phyloP scores from a whole-genome alignment of 257 asterid genomes.

The Nicotiana paniculata region DNA sequence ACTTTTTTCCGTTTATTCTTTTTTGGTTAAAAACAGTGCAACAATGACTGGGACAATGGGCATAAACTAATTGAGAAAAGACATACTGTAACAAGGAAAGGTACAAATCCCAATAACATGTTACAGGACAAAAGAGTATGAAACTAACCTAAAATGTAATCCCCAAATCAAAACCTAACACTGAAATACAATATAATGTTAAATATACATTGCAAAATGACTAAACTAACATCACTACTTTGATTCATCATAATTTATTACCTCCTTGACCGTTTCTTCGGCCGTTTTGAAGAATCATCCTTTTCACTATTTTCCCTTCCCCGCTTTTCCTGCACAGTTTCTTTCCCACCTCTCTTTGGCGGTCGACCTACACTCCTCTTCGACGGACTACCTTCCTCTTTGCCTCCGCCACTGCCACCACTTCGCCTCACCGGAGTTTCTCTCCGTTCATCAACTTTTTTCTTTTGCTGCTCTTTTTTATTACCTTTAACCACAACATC shows the following conservation, averaged over 20 bases:
- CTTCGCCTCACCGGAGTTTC: conserved; percentile 17
- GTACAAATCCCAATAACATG: neutral
- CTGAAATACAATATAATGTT: neutral
- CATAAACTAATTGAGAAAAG: neutral
- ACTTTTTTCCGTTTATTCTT: too few relatives aligned
- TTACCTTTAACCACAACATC: conserved; percentile 3
- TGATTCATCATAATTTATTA: conserved; percentile 7
- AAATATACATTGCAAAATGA: neutral
- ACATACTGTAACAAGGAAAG: neutral
- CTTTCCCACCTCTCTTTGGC: conserved; percentile 28
- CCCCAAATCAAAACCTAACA: neutral
- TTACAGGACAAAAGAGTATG: neutral
- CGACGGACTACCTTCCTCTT: conserved; percentile 29
- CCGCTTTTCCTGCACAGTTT: conserved; percentile 14
- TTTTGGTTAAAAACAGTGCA: neutral
- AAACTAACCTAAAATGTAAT: neutral
- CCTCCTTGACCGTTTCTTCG: conserved; percentile 33
- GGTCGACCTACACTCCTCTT: conserved; percentile 27
- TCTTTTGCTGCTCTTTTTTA: conserved; percentile 19
- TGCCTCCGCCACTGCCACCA: neutral
- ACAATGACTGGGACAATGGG: neutral
- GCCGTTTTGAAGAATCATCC: conserved; percentile 27
- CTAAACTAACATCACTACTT: neutral
- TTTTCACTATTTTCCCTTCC: conserved; percentile 23
- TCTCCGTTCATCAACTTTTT: conserved; percentile 19